A percentile compares a stretch with the other conserved stretches of the same genome.
Evolutionary conservation across 2,329 filamentous ascomycete genomes (phyloP).

Genomic region (Aspergillus quadrilineatus): DNA sequence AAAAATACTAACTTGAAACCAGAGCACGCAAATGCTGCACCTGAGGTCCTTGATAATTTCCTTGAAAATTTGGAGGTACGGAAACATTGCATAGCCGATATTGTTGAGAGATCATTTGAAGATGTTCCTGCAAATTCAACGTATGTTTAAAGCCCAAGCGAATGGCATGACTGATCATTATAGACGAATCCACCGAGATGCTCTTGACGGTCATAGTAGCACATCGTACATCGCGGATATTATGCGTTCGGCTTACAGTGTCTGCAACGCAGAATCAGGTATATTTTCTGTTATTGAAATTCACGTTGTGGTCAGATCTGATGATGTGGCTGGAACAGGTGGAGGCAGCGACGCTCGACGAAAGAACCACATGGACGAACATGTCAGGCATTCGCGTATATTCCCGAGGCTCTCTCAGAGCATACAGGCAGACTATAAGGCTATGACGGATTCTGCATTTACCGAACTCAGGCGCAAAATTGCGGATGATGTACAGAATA

Average conservation of each 20-base stretch:
- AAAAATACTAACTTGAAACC: neutral
- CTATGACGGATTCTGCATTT: neutral
- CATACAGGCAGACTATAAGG: neutral
- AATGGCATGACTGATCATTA: neutral
- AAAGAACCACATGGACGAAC: slow-evolving; percentile 3
- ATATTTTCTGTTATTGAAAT: neutral
- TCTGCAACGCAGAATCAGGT: neutral
- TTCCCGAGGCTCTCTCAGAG: neutral
- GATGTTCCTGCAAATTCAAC: neutral
- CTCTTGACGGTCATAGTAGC: neutral
- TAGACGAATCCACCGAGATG: slow-evolving; percentile 1
- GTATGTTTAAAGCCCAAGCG: neutral
- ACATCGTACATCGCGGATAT: slow-evolving; percentile 7
- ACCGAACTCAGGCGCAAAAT: neutral
- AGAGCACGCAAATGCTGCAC: slow-evolving; percentile 3
- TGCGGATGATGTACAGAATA: neutral
- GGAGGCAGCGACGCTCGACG: slow-evolving; percentile 1
- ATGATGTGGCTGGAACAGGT: neutral
- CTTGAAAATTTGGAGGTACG: neutral
- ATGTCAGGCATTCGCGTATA: neutral
- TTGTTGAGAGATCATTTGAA: neutral
- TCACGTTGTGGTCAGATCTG: neutral
- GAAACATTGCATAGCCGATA: neutral
- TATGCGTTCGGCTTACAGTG: slow-evolving; percentile 7
- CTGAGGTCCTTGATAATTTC: slow-evolving; percentile 1